Base-by-base conservation (phyloP, 768 basidiomycete species). In the Boletus speciosus region DNA sequence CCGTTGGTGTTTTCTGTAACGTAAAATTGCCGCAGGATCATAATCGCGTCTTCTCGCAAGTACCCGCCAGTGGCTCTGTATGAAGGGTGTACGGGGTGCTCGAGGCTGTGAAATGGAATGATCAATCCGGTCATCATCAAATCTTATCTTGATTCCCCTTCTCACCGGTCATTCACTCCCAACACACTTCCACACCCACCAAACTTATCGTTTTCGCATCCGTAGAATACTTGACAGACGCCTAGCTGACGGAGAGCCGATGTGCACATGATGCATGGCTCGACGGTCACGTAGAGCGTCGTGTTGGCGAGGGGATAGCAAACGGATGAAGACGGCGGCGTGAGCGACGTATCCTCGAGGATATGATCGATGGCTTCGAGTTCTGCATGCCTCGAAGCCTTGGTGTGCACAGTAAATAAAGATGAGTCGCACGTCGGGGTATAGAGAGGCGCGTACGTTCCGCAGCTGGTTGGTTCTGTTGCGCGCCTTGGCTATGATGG, bases 191-290 rank as follows among this genome's bases (percentile, higher is more conserved):
- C 96, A 70, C 93, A 96, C 4, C 97, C 97, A 9, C 97, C 96
- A 61, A 99, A 98, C 55, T 94, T 81, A 58, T 97, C 96, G 69
- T 99, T 99, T 21, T 81, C 88, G 69, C 93, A 96, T 2, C 97
- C 97, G 67, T 91, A 98, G 56, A 84, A 89, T 6, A 98, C 96
- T 59, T 87, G 79, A 53, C 84, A 85, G 62, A 99, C 92, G 15
- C 95, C 95, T 57, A 96, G 72, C 72, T 98, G 97, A 50, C 96
- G 82, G 34, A 99, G 79, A 11, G 96, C 97, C 23, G 92, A 93
- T 12, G 94, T 93, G 61, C 97, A 99, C 97, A 98, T 98, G 69
- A 98, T 93, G 72, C 97, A 99, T 0, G 96, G 97, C 72, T 99
- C 96, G 49, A 99, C 97, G 5, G 97, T 99, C 48, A 98, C 97